A percentile compares a stretch with the other conserved stretches of the same genome.
Evolutionary conservation across 345 rosid species (phyloP).

Genomic region (Gossypium stocksii): DNA sequence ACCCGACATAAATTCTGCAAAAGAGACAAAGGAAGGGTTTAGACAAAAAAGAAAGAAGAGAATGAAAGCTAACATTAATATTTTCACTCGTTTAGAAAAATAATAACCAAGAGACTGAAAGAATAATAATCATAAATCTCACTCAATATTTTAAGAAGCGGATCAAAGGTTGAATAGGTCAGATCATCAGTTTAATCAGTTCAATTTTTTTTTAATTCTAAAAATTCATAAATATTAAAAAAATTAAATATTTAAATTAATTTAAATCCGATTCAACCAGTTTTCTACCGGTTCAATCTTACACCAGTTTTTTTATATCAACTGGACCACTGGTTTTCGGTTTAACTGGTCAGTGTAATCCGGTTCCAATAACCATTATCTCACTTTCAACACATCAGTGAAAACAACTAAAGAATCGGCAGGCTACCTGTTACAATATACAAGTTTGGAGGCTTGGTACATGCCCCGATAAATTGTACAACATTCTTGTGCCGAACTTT

Average conservation of each 20-base stretch:
- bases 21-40: background rate
- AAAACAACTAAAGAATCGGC: constrained; percentile 7
- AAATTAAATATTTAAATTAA: no score
- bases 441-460: constrained; percentile 88
- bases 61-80: background rate
- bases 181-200: no score
- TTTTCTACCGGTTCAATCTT: no score
- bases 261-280: no score
- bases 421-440: constrained; percentile 83
- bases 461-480: constrained; percentile 97
- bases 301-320: no score
- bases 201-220: no score
- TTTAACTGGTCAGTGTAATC: no score
- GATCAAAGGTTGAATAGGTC: no score
- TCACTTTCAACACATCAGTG: background rate
- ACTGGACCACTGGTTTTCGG: no score
- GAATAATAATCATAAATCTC: background rate
- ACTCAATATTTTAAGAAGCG: no score
- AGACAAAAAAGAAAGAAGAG: background rate
- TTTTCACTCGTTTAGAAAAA: background rate
- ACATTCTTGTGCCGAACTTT: constrained; percentile 96
- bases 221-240: no score
- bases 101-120: background rate
- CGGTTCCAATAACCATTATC: no score
- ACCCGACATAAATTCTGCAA: constrained; percentile 81